Percentiles rank a stretch among this genome's conserved stretches.
These are phyloP conservation scores for Pisolithus microcarpus DNA, from an alignment of 768 basidiomycete genomes.

Conservation along the genomic window DNA sequence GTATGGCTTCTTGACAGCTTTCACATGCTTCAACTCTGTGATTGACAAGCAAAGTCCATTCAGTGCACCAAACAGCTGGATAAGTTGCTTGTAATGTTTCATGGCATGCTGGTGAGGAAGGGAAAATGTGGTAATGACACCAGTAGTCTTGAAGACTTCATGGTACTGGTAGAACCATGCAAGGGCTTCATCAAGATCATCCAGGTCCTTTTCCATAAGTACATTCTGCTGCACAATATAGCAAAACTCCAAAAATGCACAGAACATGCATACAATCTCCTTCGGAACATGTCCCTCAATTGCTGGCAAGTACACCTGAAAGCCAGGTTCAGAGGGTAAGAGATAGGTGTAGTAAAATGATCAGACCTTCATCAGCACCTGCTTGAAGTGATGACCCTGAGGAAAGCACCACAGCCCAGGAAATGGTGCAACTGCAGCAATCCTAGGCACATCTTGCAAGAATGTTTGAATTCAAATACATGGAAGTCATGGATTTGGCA, in stretches of 20 bases:
- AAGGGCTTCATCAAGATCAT: conserved; percentile 12
- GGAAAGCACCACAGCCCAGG: conserved; percentile 23
- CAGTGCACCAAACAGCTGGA: conserved; percentile 27
- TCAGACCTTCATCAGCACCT: too few relatives aligned
- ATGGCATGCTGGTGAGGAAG: too few relatives aligned
- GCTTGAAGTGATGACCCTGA: conserved; percentile 27
- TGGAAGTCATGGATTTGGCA: too few relatives aligned
- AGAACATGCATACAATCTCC: conserved; percentile 11
- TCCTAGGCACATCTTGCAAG: conserved; percentile 10
- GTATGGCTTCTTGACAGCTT: conserved; percentile 31
- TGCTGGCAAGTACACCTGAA: conserved; percentile 24
- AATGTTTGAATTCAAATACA: too few relatives aligned
- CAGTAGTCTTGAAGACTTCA: too few relatives aligned
- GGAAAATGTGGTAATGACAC: too few relatives aligned
- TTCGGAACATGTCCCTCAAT: conserved; percentile 19
- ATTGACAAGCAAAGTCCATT: conserved; percentile 33
- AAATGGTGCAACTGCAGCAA: conserved; percentile 22
- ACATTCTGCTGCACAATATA: conserved; percentile 18
- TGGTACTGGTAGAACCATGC: too few relatives aligned
- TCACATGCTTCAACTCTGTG: conserved; percentile 31
- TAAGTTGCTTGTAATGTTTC: conserved; percentile 17
- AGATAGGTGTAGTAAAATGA: too few relatives aligned
- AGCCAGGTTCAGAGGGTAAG: too few relatives aligned
- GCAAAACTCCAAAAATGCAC: conserved; percentile 26
- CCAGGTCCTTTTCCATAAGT: conserved; percentile 14